Conservation (phyloP, 148 eudicot species). For the Tetragonia tetragonoides region DNA sequence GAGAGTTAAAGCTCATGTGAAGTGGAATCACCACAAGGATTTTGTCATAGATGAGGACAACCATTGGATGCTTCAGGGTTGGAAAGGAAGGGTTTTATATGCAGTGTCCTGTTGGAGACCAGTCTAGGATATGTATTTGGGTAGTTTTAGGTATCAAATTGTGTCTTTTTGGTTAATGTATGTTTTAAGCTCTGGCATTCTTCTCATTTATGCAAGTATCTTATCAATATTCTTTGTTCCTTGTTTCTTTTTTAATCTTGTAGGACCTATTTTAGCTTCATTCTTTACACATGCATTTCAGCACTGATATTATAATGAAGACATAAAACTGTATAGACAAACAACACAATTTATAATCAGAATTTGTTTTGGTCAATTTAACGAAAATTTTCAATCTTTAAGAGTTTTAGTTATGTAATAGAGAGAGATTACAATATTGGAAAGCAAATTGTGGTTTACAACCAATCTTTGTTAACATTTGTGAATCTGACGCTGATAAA, state of each 20-base stretch:
- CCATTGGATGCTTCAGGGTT: slow-evolving; percentile 52
- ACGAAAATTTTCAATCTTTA: no score
- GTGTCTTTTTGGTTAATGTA: background rate
- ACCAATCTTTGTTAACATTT: no score
- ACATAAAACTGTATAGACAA: background rate
- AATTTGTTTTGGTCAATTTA: background rate
- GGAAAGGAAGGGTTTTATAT: slow-evolving; percentile 42
- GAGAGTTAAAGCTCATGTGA: slow-evolving; percentile 27
- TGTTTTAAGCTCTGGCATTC: background rate
- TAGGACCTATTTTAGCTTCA: background rate
- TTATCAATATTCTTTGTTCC: background rate
- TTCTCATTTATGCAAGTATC: background rate
- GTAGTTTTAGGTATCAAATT: background rate
- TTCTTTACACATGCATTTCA: background rate
- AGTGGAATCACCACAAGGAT: slow-evolving; percentile 31
- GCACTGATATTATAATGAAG: background rate
- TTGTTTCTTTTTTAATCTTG: background rate
- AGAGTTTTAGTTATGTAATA: no score
- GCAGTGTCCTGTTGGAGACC: slow-evolving; percentile 45
- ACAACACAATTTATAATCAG: background rate
- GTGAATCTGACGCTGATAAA: no score
- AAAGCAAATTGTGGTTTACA: no score
- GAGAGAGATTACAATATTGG: no score
- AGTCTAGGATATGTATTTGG: background rate
- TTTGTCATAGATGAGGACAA: slow-evolving; percentile 39